A percentile compares a stretch with the other conserved stretches of the same genome.
phyloP scores from a whole-genome alignment of 192 early-diverging fungal species.

The Coemansia sp. region DNA sequence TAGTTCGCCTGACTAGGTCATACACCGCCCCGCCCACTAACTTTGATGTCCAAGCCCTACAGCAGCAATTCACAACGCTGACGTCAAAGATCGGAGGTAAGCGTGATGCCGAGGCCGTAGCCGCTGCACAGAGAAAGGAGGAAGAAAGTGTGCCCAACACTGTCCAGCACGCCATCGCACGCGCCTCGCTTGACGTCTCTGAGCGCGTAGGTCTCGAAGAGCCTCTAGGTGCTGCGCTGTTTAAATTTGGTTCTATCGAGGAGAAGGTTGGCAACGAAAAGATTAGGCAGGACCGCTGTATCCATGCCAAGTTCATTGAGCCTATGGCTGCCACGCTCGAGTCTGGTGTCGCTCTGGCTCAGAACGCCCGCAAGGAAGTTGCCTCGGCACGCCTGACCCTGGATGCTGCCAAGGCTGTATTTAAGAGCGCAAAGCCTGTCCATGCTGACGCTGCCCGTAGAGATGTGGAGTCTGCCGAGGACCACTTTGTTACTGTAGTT shows the following conservation, averaged over 20 bases:
- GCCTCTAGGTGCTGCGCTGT: slow-evolving; percentile 82
- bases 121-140: slow-evolving; percentile 43
- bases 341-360: slow-evolving; percentile 74
- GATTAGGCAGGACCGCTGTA: slow-evolving; percentile 72
- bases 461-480: slow-evolving; percentile 92
- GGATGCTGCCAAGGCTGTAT: slow-evolving; percentile 81
- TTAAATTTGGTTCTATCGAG: slow-evolving; percentile 82
- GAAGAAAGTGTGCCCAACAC: slow-evolving; percentile 59
- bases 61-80: slow-evolving; percentile 62
- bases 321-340: slow-evolving; percentile 75
- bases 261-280: slow-evolving; percentile 85
- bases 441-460: slow-evolving; percentile 70
- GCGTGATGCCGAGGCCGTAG: slow-evolving; percentile 59
- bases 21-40: slow-evolving; percentile 71
- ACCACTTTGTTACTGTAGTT: slow-evolving; percentile 92
- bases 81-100: slow-evolving; percentile 51
- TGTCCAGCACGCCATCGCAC: slow-evolving; percentile 73
- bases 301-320: slow-evolving; percentile 72
- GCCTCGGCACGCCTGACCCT: slow-evolving; percentile 77
- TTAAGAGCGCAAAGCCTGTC: slow-evolving; percentile 73
- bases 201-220: slow-evolving; percentile 76
- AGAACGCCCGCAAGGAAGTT: slow-evolving; percentile 87
- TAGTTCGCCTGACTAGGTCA: slow-evolving; percentile 75
- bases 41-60: slow-evolving; percentile 71
- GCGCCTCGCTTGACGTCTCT: slow-evolving; percentile 67